Evolutionary conservation across 441 rosid genomes (phyloP), one percentile per base, ranked within the genome.

Genomic region (Raphanus hybrid): DNA sequence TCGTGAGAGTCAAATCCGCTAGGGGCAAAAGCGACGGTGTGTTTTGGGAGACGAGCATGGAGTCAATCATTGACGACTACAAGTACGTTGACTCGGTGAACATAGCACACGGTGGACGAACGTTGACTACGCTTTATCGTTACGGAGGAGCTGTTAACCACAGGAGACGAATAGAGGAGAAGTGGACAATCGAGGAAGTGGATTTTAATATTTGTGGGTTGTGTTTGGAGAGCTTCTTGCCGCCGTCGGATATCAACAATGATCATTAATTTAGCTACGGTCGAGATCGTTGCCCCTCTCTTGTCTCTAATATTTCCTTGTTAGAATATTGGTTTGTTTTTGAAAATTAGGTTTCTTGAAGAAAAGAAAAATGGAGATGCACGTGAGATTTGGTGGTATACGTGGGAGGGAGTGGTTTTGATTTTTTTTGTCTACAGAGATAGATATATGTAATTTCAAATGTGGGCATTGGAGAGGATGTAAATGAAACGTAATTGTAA

Each of bases 31-130:
- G 58, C 60, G 88, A 88, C 39, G 79, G 70, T 5, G 92, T 88
- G 7, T 90, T 83, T 5, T 95, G 98, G 99, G 96, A 95, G 80
- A 92, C 99, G 0, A 91, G 78, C 2, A 90, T 91, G 84, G 97
- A 88, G 60, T 83, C 98, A 0, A n/a, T 57, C 18, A 73, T 95
- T 0, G 91, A 83, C 3, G 99, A 95, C 58, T 94, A 94, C 29
- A 84, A 52, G 43, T 87, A 80, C 69, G 74, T 88, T 1, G 96
- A 94, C 27, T 86, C 89, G 1, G 78, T 92, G 4, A 92, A 91
- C 64, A 81, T 94, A 18, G 97, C 94, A 0, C 98, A 92, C 15
- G 32, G 81, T 5, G 98, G 98, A 5, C 89, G 83, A 69, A 94
- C 96, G 0, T 69, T 71, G 3, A 86, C 94, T 0, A 88, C 91